A percentile compares a stretch with the other conserved stretches of the same genome.
Evolutionary conservation across 495 filamentous ascomycete species (phyloP).

Genomic region (Lophium mytilinum): DNA sequence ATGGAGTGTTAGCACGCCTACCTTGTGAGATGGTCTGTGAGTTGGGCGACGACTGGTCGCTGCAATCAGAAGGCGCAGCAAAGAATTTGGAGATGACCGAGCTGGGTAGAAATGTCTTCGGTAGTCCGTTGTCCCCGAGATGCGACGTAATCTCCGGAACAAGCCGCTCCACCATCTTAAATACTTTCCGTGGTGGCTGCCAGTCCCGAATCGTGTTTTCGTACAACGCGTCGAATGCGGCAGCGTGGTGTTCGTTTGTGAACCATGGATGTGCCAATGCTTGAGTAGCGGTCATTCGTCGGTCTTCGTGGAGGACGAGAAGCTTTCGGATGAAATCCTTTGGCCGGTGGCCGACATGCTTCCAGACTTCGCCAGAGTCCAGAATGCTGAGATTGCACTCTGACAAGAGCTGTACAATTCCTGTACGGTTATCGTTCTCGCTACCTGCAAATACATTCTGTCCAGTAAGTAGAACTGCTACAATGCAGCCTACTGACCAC

Average conservation of each 20-base stretch:
- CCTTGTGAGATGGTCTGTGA: background rate
- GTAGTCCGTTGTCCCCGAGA: background rate
- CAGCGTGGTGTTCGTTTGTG: constrained; percentile 34
- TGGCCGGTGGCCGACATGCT: constrained; percentile 35
- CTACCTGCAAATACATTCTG: constrained; percentile 35
- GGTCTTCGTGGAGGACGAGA: constrained; percentile 42
- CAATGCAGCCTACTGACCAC: constrained; percentile 53
- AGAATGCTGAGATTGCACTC: constrained; percentile 33
- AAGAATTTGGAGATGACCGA: background rate
- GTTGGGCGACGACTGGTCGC: too few relatives aligned
- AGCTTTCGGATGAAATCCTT: constrained; percentile 49
- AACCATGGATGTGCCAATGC: constrained; percentile 57
- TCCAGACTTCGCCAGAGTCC: constrained; percentile 32
- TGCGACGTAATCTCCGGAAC: background rate
- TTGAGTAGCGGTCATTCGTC: constrained; percentile 46
- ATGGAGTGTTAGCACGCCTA: background rate
- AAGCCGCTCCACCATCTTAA: constrained; percentile 24
- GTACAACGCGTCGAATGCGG: constrained; percentile 43
- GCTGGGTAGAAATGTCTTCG: background rate
- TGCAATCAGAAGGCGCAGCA: background rate
- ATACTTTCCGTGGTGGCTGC: constrained; percentile 27
- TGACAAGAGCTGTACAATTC: constrained; percentile 23
- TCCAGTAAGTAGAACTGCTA: constrained; percentile 45
- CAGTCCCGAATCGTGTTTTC: constrained; percentile 42
- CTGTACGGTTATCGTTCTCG: constrained; percentile 4